Conservation (phyloP, 148 eudicot genomes). For the Pharnaceum exiguum region DNA sequence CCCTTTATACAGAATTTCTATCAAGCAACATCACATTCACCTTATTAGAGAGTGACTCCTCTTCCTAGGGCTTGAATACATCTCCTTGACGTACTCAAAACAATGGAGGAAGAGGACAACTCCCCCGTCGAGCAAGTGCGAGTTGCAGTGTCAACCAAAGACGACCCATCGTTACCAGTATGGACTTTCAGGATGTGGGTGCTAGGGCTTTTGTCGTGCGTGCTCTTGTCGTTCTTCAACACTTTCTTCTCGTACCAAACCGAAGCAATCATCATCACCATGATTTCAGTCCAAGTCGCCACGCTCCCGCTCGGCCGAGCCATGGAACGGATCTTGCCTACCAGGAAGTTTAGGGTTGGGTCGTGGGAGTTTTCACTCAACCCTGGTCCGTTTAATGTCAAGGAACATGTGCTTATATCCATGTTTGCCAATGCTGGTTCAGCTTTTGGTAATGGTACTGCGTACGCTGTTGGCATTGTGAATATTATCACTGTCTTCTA, state of each 20-base stretch:
- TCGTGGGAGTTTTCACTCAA: conserved; percentile 47
- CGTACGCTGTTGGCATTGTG: conserved; percentile 77
- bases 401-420: conserved; percentile 77
- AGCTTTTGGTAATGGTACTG: conserved; percentile 64
- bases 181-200: conserved; percentile 97
- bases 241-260: conserved; percentile 73
- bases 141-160: conserved; percentile 60
- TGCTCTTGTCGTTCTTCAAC: conserved; percentile 63
- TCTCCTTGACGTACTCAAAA: too few relatives aligned
- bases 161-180: conserved; percentile 75
- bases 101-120: conserved; percentile 37
- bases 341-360: conserved; percentile 41
- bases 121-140: conserved; percentile 82
- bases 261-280: conserved; percentile 70
- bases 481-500: conserved; percentile 73
- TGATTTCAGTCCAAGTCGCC: conserved; percentile 72
- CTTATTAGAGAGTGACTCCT: too few relatives aligned
- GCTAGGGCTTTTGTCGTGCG: conserved; percentile 62
- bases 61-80: too few relatives aligned
- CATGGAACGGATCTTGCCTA: conserved; percentile 49
- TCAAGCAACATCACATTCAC: too few relatives aligned
- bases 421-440: conserved; percentile 89
- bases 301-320: conserved; percentile 65
- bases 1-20: too few relatives aligned
- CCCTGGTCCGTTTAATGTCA: conserved; percentile 88